phyloP scores from a whole-genome alignment of 139 green algal species.

The Coelastrella sp. region DNA sequence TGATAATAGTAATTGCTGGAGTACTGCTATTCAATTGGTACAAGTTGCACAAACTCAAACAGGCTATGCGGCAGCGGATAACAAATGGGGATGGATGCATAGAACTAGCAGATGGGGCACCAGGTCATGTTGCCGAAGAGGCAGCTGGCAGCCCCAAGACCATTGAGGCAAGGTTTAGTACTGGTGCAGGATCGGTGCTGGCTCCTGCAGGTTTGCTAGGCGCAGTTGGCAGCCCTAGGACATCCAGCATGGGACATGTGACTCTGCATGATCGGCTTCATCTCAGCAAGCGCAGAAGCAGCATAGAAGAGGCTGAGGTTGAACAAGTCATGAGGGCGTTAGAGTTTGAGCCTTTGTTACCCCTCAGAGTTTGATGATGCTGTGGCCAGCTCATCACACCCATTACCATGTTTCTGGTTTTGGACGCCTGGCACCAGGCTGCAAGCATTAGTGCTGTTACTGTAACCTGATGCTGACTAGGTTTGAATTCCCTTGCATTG shows the following conservation, averaged over 20 bases:
- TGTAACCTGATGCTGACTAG: too few relatives aligned
- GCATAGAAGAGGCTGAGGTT: not conserved
- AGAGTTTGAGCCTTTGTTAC: conserved; percentile 34
- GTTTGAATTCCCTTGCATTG: too few relatives aligned
- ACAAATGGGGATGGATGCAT: not conserved
- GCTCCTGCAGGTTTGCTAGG: not conserved
- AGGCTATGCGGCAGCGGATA: not conserved
- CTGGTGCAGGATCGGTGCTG: not conserved
- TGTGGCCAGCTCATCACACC: not conserved
- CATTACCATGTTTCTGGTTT: too few relatives aligned
- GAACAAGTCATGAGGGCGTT: not conserved
- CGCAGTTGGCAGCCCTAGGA: conserved; percentile 2
- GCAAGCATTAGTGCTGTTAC: too few relatives aligned
- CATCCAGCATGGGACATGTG: not conserved
- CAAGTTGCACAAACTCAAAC: conserved; percentile 75
- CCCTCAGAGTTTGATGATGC: not conserved
- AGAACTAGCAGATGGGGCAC: conserved; percentile 3
- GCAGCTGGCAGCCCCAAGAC: too few relatives aligned
- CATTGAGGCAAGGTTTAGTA: not conserved
- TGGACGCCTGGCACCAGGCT: too few relatives aligned
- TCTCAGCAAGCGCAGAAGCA: conserved; percentile 7
- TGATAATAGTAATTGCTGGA: conserved; percentile 84
- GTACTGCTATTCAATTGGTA: conserved; percentile 89
- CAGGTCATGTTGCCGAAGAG: not conserved
- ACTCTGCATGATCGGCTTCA: not conserved